Base-by-base conservation (phyloP, 139 green algal genomes). In the Mychonastes homosphaera region DNA sequence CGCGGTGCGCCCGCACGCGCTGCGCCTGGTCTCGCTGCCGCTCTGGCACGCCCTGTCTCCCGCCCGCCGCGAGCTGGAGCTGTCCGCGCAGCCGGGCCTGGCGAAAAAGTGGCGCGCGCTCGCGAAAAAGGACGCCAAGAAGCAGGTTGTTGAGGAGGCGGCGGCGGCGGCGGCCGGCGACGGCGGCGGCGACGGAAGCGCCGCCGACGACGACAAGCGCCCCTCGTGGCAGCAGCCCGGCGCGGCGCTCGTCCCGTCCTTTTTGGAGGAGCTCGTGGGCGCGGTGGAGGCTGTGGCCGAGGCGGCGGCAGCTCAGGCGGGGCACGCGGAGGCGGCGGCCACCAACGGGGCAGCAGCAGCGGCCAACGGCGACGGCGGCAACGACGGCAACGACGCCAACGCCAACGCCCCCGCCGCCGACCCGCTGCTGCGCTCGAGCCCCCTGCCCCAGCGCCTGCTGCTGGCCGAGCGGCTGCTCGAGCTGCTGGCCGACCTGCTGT, bases 401-500 rank as follows among this genome's bases (percentile, higher is more conserved):
- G 24, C 8, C 18, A 19, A 8, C 16, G 44, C 44, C 44, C 18
- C 44, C 16, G 15, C n/a, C 44, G 44, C 44, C 16, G 49, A 46
- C 15, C 15, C 16, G 39, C 39, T 46, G 39, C 39, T 46, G 39
- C 39, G 39, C 39, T 46, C 39, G 15, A 10, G 38, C 5, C 56
- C 28, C 10, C 4, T 43, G 28, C 19, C 19, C 8, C 33, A 40
- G 46, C 46, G 47, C 16, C 47, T 56, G 49, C 19, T 27, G 46
- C 70, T 89, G 70, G 63, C 78, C 33, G 87, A 96, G 82, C 82
- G 84, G 23, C 94, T 88, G 59, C 50, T 95, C 19, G 85, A 95
- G 77, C 79, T 96, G 38, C 45, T 95, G 7, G 81, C 87, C 6
- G 88, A 96, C 67, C 74, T 98, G 62, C 73, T 98, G 24, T 85